phyloP scores from a whole-genome alignment of 495 filamentous ascomycete species.

The Podospora didyma region DNA sequence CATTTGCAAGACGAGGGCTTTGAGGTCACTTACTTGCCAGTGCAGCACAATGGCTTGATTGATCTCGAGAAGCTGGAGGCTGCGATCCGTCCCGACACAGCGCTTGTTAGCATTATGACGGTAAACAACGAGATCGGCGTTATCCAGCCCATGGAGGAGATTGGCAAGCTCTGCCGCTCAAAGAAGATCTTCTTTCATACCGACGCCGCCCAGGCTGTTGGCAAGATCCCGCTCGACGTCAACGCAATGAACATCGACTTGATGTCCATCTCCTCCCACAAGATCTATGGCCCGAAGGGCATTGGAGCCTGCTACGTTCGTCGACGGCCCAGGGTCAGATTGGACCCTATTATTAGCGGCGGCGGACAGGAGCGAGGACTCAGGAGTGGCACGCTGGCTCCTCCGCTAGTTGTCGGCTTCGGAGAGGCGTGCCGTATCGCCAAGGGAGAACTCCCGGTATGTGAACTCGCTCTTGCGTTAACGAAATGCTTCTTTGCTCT shows the following conservation, averaged over 20 bases:
- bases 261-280: conserved; percentile 99
- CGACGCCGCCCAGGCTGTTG: conserved; percentile 94
- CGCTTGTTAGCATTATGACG: conserved; percentile 93
- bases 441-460: conserved; percentile 82
- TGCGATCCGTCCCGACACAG: conserved; percentile 87
- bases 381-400: conserved; percentile 88
- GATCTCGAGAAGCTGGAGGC: conserved; percentile 82
- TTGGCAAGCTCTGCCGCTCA: conserved; percentile 83
- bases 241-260: conserved; percentile 96
- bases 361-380: conserved; percentile 94
- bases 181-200: conserved; percentile 98
- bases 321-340: conserved; percentile 82
- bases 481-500: background rate
- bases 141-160: conserved; percentile 90
- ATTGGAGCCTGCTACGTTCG: conserved; percentile 95
- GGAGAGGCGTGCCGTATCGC: conserved; percentile 93
- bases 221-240: conserved; percentile 94
- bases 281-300: conserved; percentile 97
- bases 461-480: conserved; percentile 24
- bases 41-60: conserved; percentile 78
- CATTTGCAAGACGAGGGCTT: conserved; percentile 97
- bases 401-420: conserved; percentile 84
- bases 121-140: conserved; percentile 99
- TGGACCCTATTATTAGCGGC: conserved; percentile 94
- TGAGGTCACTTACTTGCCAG: conserved; percentile 92